These are phyloP conservation scores for Leccinum aurantiacum DNA, from an alignment of 768 basidiomycete species.

Conservation along the genomic window DNA sequence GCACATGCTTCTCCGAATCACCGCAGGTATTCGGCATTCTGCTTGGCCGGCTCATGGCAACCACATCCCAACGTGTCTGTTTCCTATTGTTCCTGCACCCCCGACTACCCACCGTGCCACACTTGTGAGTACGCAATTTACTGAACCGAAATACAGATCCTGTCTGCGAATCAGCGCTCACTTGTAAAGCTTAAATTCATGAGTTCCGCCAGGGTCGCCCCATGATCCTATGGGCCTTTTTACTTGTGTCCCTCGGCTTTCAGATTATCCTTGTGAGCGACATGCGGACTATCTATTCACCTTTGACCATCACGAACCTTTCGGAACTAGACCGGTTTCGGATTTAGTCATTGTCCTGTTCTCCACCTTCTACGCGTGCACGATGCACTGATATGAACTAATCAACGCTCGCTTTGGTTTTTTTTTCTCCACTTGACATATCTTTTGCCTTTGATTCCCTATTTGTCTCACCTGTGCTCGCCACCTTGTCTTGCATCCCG, in stretches of 20 bases:
- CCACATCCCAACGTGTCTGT: slow-evolving; percentile 21
- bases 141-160: slow-evolving; percentile 4
- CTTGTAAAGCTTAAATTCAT: slow-evolving; percentile 19
- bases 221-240: slow-evolving; percentile 11
- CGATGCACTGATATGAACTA: slow-evolving; percentile 22
- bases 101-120: neutral
- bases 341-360: slow-evolving; percentile 34
- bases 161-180: slow-evolving; percentile 7
- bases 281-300: slow-evolving; percentile 21
- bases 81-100: slow-evolving; percentile 28
- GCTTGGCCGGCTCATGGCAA: slow-evolving; percentile 12
- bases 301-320: slow-evolving; percentile 9
- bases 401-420: slow-evolving; percentile 7
- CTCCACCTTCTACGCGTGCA: slow-evolving; percentile 18
- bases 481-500: slow-evolving; percentile 38
- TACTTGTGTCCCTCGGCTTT: slow-evolving; percentile 5
- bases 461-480: slow-evolving; percentile 25
- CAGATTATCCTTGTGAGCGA: slow-evolving; percentile 14
- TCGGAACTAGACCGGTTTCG: slow-evolving; percentile 40
- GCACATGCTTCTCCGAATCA: slow-evolving; percentile 2
- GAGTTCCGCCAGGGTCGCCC: slow-evolving; percentile 15
- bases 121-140: slow-evolving; percentile 15
- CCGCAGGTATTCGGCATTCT: neutral
- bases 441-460: slow-evolving; percentile 7
- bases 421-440: slow-evolving; percentile 16